phyloP scores from a whole-genome alignment of 441 rosid species.

The Erodium trifolium region DNA sequence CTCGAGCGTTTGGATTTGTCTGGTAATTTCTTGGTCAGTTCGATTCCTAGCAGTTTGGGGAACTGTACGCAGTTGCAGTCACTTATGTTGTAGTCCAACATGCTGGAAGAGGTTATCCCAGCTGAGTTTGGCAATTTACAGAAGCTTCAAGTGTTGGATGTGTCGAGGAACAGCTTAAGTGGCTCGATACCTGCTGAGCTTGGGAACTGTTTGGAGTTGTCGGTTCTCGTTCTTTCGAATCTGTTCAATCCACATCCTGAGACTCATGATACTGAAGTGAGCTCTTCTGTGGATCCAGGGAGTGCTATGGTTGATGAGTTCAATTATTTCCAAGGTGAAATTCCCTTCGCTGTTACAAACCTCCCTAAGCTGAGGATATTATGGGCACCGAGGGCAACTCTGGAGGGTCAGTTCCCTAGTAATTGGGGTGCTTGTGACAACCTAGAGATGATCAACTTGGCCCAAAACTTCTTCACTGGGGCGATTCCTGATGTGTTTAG shows the following conservation, averaged over 20 bases:
- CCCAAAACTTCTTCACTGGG: constrained; percentile 20
- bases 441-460: constrained; percentile 22
- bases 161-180: constrained; percentile 46
- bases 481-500: constrained; percentile 13
- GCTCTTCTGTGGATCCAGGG: constrained; percentile 18
- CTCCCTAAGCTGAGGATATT: constrained; percentile 33
- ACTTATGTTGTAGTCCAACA: constrained; percentile 44
- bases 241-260: constrained; percentile 28
- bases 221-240: constrained; percentile 48
- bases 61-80: constrained; percentile 36
- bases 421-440: constrained; percentile 18
- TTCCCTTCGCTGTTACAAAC: constrained; percentile 32
- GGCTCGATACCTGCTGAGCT: constrained; percentile 45
- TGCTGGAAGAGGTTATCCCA: constrained; percentile 49
- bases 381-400: constrained; percentile 23
- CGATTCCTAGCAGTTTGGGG: constrained; percentile 49
- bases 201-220: constrained; percentile 42
- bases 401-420: constrained; percentile 15
- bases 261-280: constrained; percentile 21
- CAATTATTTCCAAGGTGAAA: constrained; percentile 43
- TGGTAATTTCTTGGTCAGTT: constrained; percentile 43
- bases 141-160: constrained; percentile 53
- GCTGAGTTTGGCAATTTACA: constrained; percentile 37
- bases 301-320: constrained; percentile 31
- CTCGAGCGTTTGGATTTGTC: constrained; percentile 62